Conservation (phyloP, 169 alveolate species). For the Plasmodium berghei region DNA sequence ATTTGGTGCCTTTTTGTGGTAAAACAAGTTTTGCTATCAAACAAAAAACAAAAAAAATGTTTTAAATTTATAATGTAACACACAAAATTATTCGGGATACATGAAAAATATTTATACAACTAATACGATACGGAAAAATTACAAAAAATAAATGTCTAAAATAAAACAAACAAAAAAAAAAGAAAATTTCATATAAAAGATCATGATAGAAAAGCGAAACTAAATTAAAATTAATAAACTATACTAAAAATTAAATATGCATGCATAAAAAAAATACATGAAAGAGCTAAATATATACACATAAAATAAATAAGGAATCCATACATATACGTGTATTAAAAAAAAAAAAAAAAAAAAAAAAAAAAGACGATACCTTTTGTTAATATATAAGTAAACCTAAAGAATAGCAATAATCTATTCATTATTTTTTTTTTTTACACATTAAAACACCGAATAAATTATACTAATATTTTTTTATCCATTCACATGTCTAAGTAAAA, state of each 20-base stretch:
- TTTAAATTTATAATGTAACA: not conserved
- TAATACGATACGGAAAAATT: not conserved
- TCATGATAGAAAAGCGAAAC: not conserved
- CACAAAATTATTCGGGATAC: no score
- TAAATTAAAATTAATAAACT: constrained; percentile 10
- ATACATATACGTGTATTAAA: constrained; percentile 5
- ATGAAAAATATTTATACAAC: not conserved
- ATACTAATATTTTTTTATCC: not conserved
- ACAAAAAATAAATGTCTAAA: not conserved
- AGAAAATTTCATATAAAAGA: not conserved
- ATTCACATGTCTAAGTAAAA: not conserved
- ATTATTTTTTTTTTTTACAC: not conserved
- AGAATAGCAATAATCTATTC: not conserved
- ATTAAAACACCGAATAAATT: constrained; percentile 8
- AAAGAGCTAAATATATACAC: constrained; percentile 32
- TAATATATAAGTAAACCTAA: not conserved
- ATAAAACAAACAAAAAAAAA: not conserved
- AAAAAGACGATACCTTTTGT: not conserved
- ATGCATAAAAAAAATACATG: constrained; percentile 12
- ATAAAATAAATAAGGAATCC: not conserved
- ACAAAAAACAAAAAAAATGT: constrained; percentile 7
- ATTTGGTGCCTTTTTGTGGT: not conserved
- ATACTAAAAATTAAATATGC: constrained; percentile 30
- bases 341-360: constrained; percentile 19
- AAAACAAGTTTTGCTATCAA: not conserved